Conservation (phyloP, 1,284 basidiomycete genomes). For the Malassezia psittaci region DNA sequence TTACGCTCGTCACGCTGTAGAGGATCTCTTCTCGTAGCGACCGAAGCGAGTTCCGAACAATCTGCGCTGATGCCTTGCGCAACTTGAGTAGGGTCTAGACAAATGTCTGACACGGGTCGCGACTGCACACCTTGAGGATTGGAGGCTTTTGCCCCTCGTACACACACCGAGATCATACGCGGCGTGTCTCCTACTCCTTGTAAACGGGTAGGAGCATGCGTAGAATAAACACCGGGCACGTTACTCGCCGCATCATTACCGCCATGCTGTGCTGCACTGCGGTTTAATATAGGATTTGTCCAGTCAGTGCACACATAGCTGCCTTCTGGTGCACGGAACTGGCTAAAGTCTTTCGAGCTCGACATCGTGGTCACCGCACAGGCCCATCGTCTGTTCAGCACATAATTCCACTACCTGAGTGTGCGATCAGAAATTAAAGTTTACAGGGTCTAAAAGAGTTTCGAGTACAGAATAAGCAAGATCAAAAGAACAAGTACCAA, state of each 20-base stretch:
- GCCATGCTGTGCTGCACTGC: slow-evolving; percentile 1
- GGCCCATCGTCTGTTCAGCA: not conserved
- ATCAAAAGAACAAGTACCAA: slow-evolving; percentile 44
- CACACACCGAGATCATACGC: not conserved
- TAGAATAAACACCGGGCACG: slow-evolving; percentile 1
- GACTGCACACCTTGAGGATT: not conserved
- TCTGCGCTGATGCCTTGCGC: slow-evolving; percentile 37
- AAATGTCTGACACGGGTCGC: not conserved
- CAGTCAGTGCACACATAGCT: slow-evolving; percentile 26
- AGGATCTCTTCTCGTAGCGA: not conserved
- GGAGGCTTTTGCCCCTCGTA: not conserved
- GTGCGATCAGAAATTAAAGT: not conserved
- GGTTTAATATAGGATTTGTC: slow-evolving; percentile 15
- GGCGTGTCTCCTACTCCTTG: not conserved
- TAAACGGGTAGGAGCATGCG: slow-evolving; percentile 9
- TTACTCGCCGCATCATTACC: not conserved
- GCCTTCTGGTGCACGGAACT: slow-evolving; percentile 31
- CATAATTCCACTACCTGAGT: no score
- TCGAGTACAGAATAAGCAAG: slow-evolving; percentile 44
- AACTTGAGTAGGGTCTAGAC: slow-evolving; percentile 14
- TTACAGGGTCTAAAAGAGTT: slow-evolving; percentile 18
- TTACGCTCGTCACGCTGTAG: not conserved
- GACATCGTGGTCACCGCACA: not conserved
- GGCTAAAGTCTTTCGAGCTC: not conserved
- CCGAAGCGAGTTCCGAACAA: slow-evolving; percentile 5